Base-by-base conservation (phyloP, 164 flowering plant genomes). In the Cinnamomum micranthum region DNA sequence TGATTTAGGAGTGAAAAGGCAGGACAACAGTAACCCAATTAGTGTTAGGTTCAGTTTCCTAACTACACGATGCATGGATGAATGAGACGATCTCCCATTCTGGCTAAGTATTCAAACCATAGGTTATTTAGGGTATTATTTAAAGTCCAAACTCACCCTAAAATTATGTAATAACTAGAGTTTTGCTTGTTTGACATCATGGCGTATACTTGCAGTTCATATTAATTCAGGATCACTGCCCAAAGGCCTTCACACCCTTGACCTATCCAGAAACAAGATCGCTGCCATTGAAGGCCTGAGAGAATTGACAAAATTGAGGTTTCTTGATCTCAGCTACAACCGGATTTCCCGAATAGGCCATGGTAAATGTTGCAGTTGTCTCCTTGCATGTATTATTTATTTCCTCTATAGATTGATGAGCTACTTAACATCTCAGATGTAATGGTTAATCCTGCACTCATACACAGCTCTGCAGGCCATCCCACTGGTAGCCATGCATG, bases 241-340 rank as follows among this genome's bases (percentile, higher is more conserved):
- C 13, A 92, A 87, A 81, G 91, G 98, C 65, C 92, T 95, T 68
- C 99, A 92, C 70, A 78, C 84, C 35, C 92, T 93, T 75, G 84
- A 91, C 77, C 77, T 95, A 75, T 92, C 99, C 6, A 93, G 87
- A 80, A 95, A 95, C 92, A 95, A 88, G 84, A 93, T 95, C 74
- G 80, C 69, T 73, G 77, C 85, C 22, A 89, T 95, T 74, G 99
- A 95, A 80, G 98, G 99, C 15, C 95, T 92, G 62, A 87, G 91
- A 82, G 99, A 95, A 50, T 65, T 93, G 28, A 91, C 90, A 24
- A 81, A 92, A 13, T 67, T 94, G 75, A 85, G 94, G 14, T 84
- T 86, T 10, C 89, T 94, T 15, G 90, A 92, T 80, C 89, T 94
- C 77, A 92, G 97, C 80, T 89, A 92, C 87, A 94, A 94, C 79